Evolutionary conservation across 2,329 filamentous ascomycete genomes (phyloP).

Genomic region (Hypoxylon sp.): DNA sequence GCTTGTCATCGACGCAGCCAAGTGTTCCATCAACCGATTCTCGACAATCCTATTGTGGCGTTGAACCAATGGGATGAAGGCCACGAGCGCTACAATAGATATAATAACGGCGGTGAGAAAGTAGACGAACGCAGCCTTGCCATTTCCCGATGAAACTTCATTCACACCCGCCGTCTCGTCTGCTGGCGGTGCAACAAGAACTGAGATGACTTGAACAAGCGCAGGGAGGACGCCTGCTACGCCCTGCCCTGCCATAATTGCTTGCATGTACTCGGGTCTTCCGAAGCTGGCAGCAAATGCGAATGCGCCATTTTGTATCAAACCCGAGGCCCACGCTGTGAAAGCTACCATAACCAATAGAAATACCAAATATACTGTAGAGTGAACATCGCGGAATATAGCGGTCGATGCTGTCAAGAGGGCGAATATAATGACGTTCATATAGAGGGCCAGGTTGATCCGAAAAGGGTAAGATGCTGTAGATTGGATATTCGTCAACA

Average conservation of each 20-base stretch:
- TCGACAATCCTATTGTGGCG: conserved; percentile 70
- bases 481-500: conserved; percentile 84
- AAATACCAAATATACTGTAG: conserved; percentile 82
- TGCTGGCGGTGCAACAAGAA: conserved; percentile 71
- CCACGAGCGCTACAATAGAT: conserved; percentile 76
- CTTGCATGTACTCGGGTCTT: conserved; percentile 90
- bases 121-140: conserved; percentile 86
- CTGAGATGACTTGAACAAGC: conserved; percentile 84
- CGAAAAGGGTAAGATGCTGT: conserved; percentile 89
- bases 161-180: conserved; percentile 56
- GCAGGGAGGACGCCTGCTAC: conserved; percentile 92
- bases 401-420: conserved; percentile 86
- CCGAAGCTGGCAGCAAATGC: conserved; percentile 91
- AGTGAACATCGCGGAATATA: conserved; percentile 72
- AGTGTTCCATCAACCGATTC: conserved; percentile 62
- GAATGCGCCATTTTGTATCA: conserved; percentile 95
- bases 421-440: conserved; percentile 83
- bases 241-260: conserved; percentile 94
- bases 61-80: conserved; percentile 80
- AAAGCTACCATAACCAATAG: conserved; percentile 84
- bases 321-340: conserved; percentile 84
- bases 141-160: conserved; percentile 54
- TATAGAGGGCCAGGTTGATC: conserved; percentile 80
- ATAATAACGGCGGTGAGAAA: conserved; percentile 89
- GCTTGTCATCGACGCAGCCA: conserved; percentile 66